phyloP scores from a whole-genome alignment of 106 monocot genomes.

The Iris macrosiphon region DNA sequence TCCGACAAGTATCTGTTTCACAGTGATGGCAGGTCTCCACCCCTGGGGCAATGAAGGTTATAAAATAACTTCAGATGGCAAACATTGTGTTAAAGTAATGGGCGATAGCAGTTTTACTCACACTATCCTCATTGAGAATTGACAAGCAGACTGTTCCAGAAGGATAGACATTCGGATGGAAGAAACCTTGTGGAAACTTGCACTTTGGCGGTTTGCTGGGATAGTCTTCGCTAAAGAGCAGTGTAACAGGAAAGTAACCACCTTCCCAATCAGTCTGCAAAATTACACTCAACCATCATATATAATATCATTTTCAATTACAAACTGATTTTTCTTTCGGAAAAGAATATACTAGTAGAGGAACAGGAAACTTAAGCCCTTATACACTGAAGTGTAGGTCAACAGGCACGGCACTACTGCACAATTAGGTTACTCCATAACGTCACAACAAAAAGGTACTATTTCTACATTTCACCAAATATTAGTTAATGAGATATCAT shows the following conservation, averaged over 20 bases:
- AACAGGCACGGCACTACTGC: no score
- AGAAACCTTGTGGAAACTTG: conserved; percentile 89
- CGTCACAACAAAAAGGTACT: no score
- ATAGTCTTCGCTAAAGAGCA: conserved; percentile 86
- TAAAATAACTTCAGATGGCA: not conserved
- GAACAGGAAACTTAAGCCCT: no score
- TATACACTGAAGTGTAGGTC: no score
- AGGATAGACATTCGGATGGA: conserved; percentile 90
- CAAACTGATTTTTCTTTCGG: no score
- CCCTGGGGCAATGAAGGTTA: conserved; percentile 31
- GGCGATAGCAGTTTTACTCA: conserved; percentile 16
- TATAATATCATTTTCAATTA: no score
- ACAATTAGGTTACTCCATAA: no score
- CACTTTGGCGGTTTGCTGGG: conserved; percentile 89
- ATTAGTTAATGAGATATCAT: no score
- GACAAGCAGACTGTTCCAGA: conserved; percentile 93
- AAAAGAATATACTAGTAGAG: no score
- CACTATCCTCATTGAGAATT: conserved; percentile 83
- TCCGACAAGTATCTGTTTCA: conserved; percentile 89
- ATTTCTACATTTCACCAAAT: no score
- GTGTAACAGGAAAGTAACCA: conserved; percentile 65
- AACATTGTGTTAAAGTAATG: not conserved
- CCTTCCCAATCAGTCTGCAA: conserved; percentile 97
- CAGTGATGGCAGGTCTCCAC: conserved; percentile 92
- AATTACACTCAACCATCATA: no score